Base-by-base conservation (phyloP, 1,284 basidiomycete species). In the Fomitopsis palustris region DNA sequence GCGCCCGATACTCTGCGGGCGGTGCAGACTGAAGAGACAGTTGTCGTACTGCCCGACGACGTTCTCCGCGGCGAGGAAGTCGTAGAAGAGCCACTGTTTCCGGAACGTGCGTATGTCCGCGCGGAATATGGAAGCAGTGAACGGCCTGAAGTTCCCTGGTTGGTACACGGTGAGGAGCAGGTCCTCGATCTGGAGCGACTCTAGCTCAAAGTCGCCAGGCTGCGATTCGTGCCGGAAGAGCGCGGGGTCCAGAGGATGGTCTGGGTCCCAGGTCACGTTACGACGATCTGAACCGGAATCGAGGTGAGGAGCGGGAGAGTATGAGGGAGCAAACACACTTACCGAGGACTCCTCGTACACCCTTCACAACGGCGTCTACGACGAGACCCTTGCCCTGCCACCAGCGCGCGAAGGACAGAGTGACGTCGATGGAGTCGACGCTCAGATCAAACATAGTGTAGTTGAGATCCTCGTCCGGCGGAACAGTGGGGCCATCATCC, bases 31-130 rank as follows among this genome's bases (percentile, higher is more conserved):
- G 78, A 98, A 98, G 16, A 99, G 72, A 69, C 97, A 99, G 68
- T 98, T 98, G 72, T 99, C 96, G 65, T 96, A 93, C 71, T 99
- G 97, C 0, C 96, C 96, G 4, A 97, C 96, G 58, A 98, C 93
- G 59, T 90, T 92, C 66, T 98, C 95, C 0, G 96, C 96, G 49
- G 85, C 87, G 58, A 96, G 75, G 67, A 95, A 87, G 72, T 98
- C 96, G 71, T 96, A 96, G 74, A 98, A 98, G 37, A 98, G 70
- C 95, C 95, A 99, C 68, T 93, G 90, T 71, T 96, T 97, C 60
- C 96, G 82, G 65, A 99, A 87, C 17, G 82, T 84, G 14, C 84
- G 83, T 41, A 98, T 85, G 64, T 92, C 88, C n/a, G 96, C 96
- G 61, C 90, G 89, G 77, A 99, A 99, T 58, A 99, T 95, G 8